phyloP scores from a whole-genome alignment of 148 eudicot species.

The Rhododendron henanense region DNA sequence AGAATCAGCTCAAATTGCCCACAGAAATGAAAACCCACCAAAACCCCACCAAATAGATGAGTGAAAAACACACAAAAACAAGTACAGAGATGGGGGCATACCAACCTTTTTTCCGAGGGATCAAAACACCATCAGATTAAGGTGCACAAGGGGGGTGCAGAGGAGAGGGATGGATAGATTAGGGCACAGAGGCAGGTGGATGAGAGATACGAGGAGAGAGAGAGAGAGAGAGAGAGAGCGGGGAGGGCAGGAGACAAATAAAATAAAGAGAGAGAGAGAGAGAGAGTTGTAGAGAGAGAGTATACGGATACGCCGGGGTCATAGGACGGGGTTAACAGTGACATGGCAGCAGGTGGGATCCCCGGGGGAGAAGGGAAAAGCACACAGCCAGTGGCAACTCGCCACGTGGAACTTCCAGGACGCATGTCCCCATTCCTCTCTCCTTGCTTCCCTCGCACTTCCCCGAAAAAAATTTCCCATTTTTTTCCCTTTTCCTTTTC shows the following conservation, averaged over 20 bases:
- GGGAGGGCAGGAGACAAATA: slow-evolving; percentile 8
- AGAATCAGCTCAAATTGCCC: slow-evolving; percentile 14
- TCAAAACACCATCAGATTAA: slow-evolving; percentile 16
- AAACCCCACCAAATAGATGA: slow-evolving; percentile 8
- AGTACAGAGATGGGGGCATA: slow-evolving; percentile 10
- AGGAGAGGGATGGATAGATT: slow-evolving; percentile 16
- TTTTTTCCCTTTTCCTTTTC: background rate
- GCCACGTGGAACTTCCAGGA: slow-evolving; percentile 35
- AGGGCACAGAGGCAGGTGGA: slow-evolving; percentile 35
- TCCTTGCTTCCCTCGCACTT: slow-evolving; percentile 7
- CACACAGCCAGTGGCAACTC: slow-evolving; percentile 17
- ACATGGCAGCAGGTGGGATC: slow-evolving; percentile 32
- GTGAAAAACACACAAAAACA: slow-evolving; percentile 5
- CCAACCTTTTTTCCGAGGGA: slow-evolving; percentile 19
- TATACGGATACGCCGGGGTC: slow-evolving; percentile 35
- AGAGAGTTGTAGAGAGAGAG: slow-evolving; percentile 17
- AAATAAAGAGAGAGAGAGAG: slow-evolving; percentile 19
- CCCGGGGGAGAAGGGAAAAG: slow-evolving; percentile 15
- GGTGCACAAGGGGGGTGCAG: background rate
- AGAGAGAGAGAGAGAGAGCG: slow-evolving; percentile 18
- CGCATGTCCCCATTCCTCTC: slow-evolving; percentile 24
- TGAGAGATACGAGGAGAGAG: slow-evolving; percentile 27
- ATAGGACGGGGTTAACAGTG: slow-evolving; percentile 32
- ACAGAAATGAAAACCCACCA: slow-evolving; percentile 12
- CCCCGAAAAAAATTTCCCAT: background rate